Conservation (phyloP, 345 rosid genomes). For the Acer yangbiense region DNA sequence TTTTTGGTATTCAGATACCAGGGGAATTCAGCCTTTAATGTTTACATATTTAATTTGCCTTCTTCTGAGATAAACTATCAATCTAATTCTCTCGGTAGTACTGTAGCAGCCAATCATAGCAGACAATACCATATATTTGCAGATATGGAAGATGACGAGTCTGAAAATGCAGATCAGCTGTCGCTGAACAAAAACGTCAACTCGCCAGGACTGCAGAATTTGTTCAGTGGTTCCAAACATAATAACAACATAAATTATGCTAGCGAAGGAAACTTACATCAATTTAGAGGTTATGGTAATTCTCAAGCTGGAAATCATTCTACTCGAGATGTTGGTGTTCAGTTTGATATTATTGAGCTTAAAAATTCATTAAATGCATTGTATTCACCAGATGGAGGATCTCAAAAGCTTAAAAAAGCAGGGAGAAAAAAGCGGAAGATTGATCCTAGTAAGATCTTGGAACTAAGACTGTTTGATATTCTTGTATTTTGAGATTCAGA, state of each 20-base stretch:
- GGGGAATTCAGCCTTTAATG: slow-evolving; percentile 75
- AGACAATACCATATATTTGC: slow-evolving; percentile 63
- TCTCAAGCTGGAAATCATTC: slow-evolving; percentile 24
- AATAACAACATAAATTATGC: slow-evolving; percentile 33
- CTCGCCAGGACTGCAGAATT: slow-evolving; percentile 55
- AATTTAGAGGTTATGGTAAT: slow-evolving; percentile 32
- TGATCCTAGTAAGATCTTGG: slow-evolving; percentile 63
- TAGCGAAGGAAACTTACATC: slow-evolving; percentile 36
- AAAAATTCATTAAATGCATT: slow-evolving; percentile 30
- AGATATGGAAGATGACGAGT: slow-evolving; percentile 74
- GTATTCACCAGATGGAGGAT: slow-evolving; percentile 40
- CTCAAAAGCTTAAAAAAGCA: slow-evolving; percentile 49
- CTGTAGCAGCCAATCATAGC: slow-evolving; percentile 43
- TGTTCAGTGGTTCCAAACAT: slow-evolving; percentile 48
- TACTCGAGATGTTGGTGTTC: slow-evolving; percentile 24
- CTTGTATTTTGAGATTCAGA: slow-evolving; percentile 7
- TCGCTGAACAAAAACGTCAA: slow-evolving; percentile 39
- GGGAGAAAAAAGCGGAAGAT: slow-evolving; percentile 69
- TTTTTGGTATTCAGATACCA: slow-evolving; percentile 82
- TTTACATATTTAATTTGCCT: slow-evolving; percentile 71
- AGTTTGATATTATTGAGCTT: slow-evolving; percentile 18
- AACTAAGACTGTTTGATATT: neutral
- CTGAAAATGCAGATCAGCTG: slow-evolving; percentile 35
- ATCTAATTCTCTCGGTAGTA: slow-evolving; percentile 33
- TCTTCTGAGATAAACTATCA: slow-evolving; percentile 73